These are phyloP conservation scores for Saccharomyces uvarum DNA, from an alignment of 1,139 yeast species.

Conservation along the genomic window DNA sequence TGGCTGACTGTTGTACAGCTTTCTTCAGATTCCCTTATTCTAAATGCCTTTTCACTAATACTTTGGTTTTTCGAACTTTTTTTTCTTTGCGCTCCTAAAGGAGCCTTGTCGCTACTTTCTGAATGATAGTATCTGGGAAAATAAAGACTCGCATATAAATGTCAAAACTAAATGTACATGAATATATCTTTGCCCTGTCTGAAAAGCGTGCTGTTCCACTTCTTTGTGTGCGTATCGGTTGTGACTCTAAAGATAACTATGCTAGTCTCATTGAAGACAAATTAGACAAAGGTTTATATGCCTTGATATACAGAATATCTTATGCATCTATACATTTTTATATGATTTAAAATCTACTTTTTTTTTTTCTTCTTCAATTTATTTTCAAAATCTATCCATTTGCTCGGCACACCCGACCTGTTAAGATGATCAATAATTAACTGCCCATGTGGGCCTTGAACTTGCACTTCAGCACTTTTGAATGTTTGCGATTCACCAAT, in stretches of 20 bases:
- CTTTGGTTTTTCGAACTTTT: not conserved
- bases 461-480: conserved; percentile 53
- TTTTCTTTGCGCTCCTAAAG: not conserved
- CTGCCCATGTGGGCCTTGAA: conserved; percentile 84
- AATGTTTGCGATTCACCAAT: conserved; percentile 54
- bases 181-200: not conserved
- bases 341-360: conserved; percentile 6
- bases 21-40: not conserved
- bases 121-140: not conserved
- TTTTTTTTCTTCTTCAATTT: conserved; percentile 53
- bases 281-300: not conserved
- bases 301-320: not conserved
- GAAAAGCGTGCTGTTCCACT: not conserved
- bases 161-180: not conserved
- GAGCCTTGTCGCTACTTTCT: not conserved
- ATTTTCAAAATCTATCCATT: conserved; percentile 63
- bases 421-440: conserved; percentile 51
- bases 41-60: not conserved
- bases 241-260: too few relatives aligned
- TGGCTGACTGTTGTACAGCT: not conserved
- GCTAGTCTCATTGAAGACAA: too few relatives aligned
- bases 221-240: too few relatives aligned
- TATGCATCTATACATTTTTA: not conserved
- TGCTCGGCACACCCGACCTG: conserved; percentile 58
- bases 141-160: not conserved